These are phyloP conservation scores for Acanthamoeba sp. DNA, from an alignment of 208 protist genomes.

Conservation along the genomic window DNA sequence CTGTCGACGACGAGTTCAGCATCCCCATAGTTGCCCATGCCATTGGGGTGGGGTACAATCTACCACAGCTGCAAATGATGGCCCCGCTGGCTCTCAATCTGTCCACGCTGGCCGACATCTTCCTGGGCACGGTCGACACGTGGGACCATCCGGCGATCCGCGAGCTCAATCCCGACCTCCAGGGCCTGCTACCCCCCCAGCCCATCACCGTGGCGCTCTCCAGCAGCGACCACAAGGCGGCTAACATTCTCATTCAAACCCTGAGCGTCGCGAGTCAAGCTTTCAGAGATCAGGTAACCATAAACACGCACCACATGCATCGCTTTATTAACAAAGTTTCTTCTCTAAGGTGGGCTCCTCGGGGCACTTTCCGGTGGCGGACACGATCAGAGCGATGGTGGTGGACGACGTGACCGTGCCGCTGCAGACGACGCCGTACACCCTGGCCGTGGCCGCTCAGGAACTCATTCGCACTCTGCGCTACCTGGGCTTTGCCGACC, in stretches of 20 bases:
- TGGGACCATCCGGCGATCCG: background rate
- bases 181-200: background rate
- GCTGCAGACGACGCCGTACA: background rate
- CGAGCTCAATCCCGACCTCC: background rate
- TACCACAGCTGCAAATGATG: background rate
- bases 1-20: background rate
- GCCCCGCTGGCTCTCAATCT: background rate
- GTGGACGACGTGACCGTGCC: background rate
- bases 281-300: background rate
- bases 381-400: background rate
- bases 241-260: background rate
- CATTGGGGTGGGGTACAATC: background rate
- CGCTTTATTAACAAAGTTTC: background rate
- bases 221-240: background rate
- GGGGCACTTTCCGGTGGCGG: background rate
- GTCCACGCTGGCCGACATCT: slow-evolving; percentile 19
- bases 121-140: background rate
- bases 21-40: background rate
- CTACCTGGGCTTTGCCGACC: slow-evolving; percentile 6
- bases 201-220: background rate
- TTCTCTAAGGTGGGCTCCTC: background rate
- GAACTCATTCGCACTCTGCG: background rate
- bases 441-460: background rate
- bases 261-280: background rate
- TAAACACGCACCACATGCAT: background rate